These are phyloP conservation scores for Coriolopsis trogii DNA, from an alignment of 1,284 basidiomycete species.

Conservation along the genomic window DNA sequence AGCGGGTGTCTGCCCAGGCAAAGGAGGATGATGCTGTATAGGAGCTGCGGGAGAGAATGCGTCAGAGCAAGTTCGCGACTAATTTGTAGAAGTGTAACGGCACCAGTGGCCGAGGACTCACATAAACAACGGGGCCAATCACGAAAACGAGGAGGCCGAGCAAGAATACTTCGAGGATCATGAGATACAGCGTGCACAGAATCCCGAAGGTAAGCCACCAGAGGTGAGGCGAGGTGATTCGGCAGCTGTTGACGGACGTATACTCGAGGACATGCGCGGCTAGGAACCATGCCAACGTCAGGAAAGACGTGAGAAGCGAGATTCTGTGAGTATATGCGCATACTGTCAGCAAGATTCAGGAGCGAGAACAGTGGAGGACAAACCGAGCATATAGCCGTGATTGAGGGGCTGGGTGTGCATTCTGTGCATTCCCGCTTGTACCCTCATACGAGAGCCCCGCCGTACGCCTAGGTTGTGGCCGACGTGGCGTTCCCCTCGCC, in stretches of 20 bases:
- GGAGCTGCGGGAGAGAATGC: constrained; percentile 52
- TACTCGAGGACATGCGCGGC: constrained; percentile 78
- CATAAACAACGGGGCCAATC: constrained; percentile 74
- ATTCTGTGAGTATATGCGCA: constrained; percentile 42
- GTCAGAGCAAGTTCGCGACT: too few species aligned
- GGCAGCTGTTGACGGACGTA: constrained; percentile 71
- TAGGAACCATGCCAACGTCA: constrained; percentile 79
- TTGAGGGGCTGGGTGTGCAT: constrained; percentile 10
- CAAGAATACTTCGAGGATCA: constrained; percentile 71
- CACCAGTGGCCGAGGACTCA: too few species aligned
- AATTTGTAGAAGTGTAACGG: too few species aligned
- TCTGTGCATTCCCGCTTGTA: constrained; percentile 2
- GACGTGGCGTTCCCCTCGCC: not conserved
- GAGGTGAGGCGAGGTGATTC: constrained; percentile 69
- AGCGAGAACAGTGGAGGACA: too few species aligned
- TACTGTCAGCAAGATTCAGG: not conserved
- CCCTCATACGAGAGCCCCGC: constrained; percentile 16
- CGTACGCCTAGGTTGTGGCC: not conserved
- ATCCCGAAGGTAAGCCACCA: constrained; percentile 85
- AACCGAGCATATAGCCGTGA: constrained; percentile 39
- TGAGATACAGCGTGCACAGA: constrained; percentile 76
- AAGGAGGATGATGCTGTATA: constrained; percentile 75
- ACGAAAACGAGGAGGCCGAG: constrained; percentile 76
- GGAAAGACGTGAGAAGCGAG: constrained; percentile 62
- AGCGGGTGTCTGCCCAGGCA: constrained; percentile 77